phyloP scores from a whole-genome alignment of 805 yeast genomes.

The Spencermartinsiella europaea region DNA sequence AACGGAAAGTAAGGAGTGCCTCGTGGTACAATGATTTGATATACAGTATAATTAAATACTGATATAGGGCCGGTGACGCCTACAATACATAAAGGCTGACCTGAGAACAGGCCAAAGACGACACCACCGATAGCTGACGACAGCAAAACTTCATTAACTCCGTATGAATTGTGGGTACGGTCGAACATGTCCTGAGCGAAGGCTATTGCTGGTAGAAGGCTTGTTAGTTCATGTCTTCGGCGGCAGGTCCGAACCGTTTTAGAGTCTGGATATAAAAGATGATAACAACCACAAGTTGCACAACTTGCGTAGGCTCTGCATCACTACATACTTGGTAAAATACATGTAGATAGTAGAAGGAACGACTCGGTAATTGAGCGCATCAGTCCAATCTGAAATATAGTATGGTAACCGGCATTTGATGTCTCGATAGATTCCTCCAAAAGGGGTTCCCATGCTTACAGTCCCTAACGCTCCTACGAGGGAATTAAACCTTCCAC shows the following conservation, averaged over 20 bases:
- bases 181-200: conserved; percentile 98
- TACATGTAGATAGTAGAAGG: conserved; percentile 81
- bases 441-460: conserved; percentile 28
- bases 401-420: conserved; percentile 59
- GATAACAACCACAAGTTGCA: neutral
- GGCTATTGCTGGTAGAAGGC: conserved; percentile 81
- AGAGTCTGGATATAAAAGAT: no score
- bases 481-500: no score
- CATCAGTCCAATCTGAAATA: conserved; percentile 74
- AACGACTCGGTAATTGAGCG: conserved; percentile 76
- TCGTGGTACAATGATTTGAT: conserved; percentile 56
- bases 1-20: conserved; percentile 66
- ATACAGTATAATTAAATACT: conserved; percentile 87
- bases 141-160: conserved; percentile 83
- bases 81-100: conserved; percentile 91
- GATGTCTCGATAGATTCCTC: conserved; percentile 53
- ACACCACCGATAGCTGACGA: conserved; percentile 86
- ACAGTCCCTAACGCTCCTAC: no score
- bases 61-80: conserved; percentile 97
- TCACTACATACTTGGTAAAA: conserved; percentile 59
- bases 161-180: conserved; percentile 78
- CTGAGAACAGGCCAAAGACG: conserved; percentile 77
- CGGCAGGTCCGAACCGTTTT: no score
- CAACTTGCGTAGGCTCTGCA: neutral
- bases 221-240: no score